Evolutionary conservation across 2,329 filamentous ascomycete species (phyloP).

Genomic region (Ophiostoma montium): DNA sequence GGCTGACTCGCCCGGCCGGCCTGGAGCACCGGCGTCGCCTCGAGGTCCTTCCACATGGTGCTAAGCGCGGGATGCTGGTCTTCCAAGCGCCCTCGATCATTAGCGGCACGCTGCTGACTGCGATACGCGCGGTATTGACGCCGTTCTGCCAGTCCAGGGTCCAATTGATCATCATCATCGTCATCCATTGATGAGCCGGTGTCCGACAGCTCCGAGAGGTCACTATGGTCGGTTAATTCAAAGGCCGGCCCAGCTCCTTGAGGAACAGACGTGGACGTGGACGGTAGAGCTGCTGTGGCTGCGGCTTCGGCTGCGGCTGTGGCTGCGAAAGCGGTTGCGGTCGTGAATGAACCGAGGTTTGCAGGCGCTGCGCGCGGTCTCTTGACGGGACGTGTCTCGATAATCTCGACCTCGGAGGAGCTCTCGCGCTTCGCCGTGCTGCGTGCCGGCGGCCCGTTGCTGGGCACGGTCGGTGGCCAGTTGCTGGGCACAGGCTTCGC

Average conservation of each 20-base stretch:
- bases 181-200: neutral
- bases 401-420: neutral
- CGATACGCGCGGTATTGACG: conserved; percentile 21
- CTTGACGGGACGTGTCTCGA: conserved; percentile 3
- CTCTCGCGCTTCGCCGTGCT: too few species aligned
- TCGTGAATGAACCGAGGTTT: too few species aligned
- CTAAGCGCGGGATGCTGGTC: conserved; percentile 60
- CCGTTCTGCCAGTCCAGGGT: conserved; percentile 14
- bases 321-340: neutral
- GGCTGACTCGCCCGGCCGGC: conserved; percentile 55
- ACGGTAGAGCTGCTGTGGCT: too few species aligned
- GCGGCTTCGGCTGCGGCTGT: neutral
- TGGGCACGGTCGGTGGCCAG: too few species aligned
- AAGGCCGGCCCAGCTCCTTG: too few species aligned
- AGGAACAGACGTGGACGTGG: too few species aligned
- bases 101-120: conserved; percentile 19
- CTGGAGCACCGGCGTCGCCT: conserved; percentile 52
- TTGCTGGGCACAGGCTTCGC: neutral
- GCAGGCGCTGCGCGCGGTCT: neutral
- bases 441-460: too few species aligned
- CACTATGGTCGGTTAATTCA: too few species aligned
- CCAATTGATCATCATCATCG: neutral
- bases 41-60: conserved; percentile 74
- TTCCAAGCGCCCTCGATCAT: conserved; percentile 55
- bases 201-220: neutral